phyloP scores from a whole-genome alignment of 768 basidiomycete species.

The Rhizopogon sp. region DNA sequence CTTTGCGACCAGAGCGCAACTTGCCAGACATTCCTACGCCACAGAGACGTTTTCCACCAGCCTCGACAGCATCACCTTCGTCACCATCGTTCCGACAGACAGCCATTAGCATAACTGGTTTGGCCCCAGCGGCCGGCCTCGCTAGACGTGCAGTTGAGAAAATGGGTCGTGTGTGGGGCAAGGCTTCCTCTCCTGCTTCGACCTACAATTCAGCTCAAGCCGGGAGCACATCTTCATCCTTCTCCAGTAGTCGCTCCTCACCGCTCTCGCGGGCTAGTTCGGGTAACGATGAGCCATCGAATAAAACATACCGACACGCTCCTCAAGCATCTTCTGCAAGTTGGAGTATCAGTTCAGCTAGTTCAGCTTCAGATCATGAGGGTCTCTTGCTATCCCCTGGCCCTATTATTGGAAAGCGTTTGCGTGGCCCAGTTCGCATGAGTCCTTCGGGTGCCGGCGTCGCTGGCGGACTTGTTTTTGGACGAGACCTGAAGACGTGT shows the following conservation, averaged over 20 bases:
- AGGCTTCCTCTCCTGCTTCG: conserved; percentile 29
- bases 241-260: conserved; percentile 25
- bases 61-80: conserved; percentile 9
- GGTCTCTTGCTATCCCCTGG: conserved; percentile 34
- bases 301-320: conserved; percentile 34
- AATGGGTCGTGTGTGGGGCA: conserved; percentile 63
- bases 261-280: conserved; percentile 36
- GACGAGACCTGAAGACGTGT: conserved; percentile 48
- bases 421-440: conserved; percentile 49
- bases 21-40: conserved; percentile 25
- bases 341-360: conserved; percentile 48
- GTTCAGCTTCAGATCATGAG: conserved; percentile 45
- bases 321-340: conserved; percentile 58
- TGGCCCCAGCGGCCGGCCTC: conserved; percentile 69
- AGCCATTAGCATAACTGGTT: conserved; percentile 69
- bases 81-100: conserved; percentile 48
- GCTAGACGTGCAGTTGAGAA: conserved; percentile 77
- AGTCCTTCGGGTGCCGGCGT: conserved; percentile 28
- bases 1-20: conserved; percentile 21
- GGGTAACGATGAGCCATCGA: conserved; percentile 27
- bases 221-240: conserved; percentile 32
- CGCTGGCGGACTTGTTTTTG: conserved; percentile 60
- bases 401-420: conserved; percentile 47
- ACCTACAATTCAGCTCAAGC: conserved; percentile 44
- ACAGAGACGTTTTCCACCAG: conserved; percentile 5